Evolutionary conservation across 306 rosid species (phyloP).

Genomic region (Prunus mume): DNA sequence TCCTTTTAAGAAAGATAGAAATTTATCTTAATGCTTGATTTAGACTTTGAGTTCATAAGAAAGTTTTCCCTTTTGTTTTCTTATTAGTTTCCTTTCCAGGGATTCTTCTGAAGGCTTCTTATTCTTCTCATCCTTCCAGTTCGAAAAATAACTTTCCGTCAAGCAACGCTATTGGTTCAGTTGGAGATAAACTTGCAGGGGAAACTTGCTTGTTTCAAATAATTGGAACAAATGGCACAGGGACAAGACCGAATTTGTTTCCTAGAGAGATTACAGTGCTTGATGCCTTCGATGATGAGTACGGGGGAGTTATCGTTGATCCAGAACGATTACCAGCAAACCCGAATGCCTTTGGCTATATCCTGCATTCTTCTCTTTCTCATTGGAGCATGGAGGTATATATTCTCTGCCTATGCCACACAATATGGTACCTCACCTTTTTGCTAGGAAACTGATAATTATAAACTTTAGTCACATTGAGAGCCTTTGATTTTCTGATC

Average conservation of each 20-base stretch:
- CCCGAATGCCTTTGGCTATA: conserved; percentile 45
- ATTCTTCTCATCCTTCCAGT: conserved; percentile 25
- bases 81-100: conserved; percentile 40
- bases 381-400: conserved; percentile 70
- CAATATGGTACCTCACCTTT: too few relatives aligned
- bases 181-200: conserved; percentile 34
- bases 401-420: not conserved
- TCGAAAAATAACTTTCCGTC: conserved; percentile 41
- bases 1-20: not conserved
- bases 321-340: conserved; percentile 55
- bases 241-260: conserved; percentile 36
- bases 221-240: conserved; percentile 60
- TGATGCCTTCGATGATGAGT: conserved; percentile 77
- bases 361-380: conserved; percentile 66
- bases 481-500: not conserved
- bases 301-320: conserved; percentile 79
- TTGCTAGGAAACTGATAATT: not conserved
- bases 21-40: not conserved
- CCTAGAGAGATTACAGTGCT: conserved; percentile 50
- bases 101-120: conserved; percentile 35
- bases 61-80: not conserved
- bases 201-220: conserved; percentile 33
- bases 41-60: not conserved
- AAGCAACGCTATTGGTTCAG: conserved; percentile 37
- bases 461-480: not conserved